Percentiles rank a stretch among this genome's conserved stretches.
phyloP scores from a whole-genome alignment of 495 filamentous ascomycete species.

The Immersiella caudata region DNA sequence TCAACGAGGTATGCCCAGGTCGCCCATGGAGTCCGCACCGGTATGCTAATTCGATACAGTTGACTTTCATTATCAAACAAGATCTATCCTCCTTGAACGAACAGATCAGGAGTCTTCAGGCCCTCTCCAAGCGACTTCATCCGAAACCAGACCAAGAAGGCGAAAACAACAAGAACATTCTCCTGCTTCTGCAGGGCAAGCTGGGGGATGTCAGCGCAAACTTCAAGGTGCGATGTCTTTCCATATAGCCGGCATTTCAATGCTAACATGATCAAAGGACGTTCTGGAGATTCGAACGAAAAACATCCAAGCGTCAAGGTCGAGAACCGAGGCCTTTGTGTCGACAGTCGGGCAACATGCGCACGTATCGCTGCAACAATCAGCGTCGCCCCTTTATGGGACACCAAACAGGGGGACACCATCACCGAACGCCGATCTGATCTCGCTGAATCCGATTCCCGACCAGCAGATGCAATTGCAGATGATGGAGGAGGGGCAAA shows the following conservation, averaged over 20 bases:
- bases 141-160: conserved; percentile 83
- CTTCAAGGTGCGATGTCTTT: conserved; percentile 69
- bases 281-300: conserved; percentile 96
- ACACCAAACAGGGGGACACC: conserved; percentile 68
- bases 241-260: background rate
- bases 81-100: conserved; percentile 87
- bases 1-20: conserved; percentile 77
- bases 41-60: conserved; percentile 22
- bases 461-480: conserved; percentile 88
- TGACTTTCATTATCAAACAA: conserved; percentile 84
- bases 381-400: conserved; percentile 81
- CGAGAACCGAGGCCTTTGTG: conserved; percentile 94
- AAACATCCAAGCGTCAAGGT: conserved; percentile 93
- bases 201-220: conserved; percentile 90
- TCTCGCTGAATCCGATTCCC: conserved; percentile 81
- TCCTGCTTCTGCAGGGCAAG: conserved; percentile 89
- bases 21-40: no score
- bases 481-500: conserved; percentile 92
- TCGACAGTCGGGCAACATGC: conserved; percentile 79
- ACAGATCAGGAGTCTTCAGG: conserved; percentile 79
- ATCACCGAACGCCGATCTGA: conserved; percentile 65
- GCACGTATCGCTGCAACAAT: conserved; percentile 61
- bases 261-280: conserved; percentile 47
- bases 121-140: conserved; percentile 67
- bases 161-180: conserved; percentile 97